phyloP scores from a whole-genome alignment of 2,329 filamentous ascomycete genomes.

The Grosmannia clavigera region DNA sequence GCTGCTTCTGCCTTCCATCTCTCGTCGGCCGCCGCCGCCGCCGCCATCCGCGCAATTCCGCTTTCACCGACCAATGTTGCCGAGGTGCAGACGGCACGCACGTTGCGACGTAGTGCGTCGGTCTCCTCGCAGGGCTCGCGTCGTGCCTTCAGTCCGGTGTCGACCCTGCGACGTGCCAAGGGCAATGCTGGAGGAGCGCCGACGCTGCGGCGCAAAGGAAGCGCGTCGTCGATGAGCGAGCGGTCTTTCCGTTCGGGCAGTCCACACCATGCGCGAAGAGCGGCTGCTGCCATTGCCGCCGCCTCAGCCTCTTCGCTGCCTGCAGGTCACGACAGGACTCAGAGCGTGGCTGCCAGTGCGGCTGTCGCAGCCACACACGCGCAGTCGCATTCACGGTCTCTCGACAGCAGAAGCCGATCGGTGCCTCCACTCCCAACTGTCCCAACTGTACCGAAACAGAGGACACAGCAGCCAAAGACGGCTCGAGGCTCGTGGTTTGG shows the following conservation, averaged over 20 bases:
- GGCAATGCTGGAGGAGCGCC: slow-evolving; percentile 2
- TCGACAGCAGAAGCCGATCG: background rate
- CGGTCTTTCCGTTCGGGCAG: slow-evolving; percentile 76
- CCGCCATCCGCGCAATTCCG: slow-evolving; percentile 67
- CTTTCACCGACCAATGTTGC: slow-evolving; percentile 68
- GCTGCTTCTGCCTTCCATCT: slow-evolving; percentile 75
- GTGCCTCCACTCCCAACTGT: background rate
- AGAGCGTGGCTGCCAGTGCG: background rate
- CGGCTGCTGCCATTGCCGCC: background rate
- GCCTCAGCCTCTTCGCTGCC: background rate
- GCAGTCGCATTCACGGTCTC: background rate
- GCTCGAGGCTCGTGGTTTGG: slow-evolving; percentile 37
- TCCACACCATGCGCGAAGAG: slow-evolving; percentile 21
- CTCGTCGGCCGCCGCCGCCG: slow-evolving; percentile 75
- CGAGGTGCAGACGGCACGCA: slow-evolving; percentile 80
- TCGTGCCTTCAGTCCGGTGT: slow-evolving; percentile 9
- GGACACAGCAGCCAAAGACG: slow-evolving; percentile 28
- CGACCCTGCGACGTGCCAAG: slow-evolving; percentile 4
- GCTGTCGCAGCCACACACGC: background rate
- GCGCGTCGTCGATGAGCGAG: slow-evolving; percentile 75
- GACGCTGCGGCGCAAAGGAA: slow-evolving; percentile 51
- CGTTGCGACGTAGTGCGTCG: slow-evolving; percentile 59
- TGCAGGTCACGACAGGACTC: background rate
- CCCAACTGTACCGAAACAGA: background rate
- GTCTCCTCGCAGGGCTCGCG: slow-evolving; percentile 46